Evolutionary conservation across 225 moss, liverwort and hornwort species (phyloP).

Genomic region (Takakia lepidozioides): DNA sequence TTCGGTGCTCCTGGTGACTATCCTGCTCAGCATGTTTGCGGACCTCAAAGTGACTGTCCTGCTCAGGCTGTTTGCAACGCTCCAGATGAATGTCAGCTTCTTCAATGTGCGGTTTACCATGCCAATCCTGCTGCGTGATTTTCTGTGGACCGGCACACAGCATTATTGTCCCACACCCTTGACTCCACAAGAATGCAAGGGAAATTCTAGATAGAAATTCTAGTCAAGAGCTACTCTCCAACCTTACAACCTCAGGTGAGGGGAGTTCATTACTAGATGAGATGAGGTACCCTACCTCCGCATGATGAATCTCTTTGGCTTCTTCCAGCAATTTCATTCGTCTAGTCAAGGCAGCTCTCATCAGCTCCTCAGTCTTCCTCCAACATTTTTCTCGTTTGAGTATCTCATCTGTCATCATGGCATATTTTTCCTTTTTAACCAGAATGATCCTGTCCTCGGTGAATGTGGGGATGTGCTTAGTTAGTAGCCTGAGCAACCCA

Average conservation of each 20-base stretch:
- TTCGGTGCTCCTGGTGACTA: constrained; percentile 13
- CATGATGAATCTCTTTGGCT: constrained; percentile 30
- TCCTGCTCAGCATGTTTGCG: constrained; percentile 19
- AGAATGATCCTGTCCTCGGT: too few relatives aligned
- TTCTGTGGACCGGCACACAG: background rate
- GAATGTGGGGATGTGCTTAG: too few relatives aligned
- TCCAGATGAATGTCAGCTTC: constrained; percentile 5
- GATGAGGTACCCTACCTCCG: constrained; percentile 13
- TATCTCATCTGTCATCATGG: constrained; percentile 55
- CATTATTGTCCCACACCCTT: background rate
- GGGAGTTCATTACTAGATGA: background rate
- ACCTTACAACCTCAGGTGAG: constrained; percentile 2
- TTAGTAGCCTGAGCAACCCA: too few relatives aligned
- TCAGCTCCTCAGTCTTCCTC: constrained; percentile 77
- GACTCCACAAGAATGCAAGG: background rate
- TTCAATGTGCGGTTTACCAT: constrained; percentile 2
- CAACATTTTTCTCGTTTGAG: constrained; percentile 61
- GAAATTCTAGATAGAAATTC: background rate
- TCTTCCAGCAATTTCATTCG: constrained; percentile 60
- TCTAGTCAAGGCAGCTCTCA: constrained; percentile 73
- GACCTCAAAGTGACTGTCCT: constrained; percentile 8
- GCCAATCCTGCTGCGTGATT: constrained; percentile 3
- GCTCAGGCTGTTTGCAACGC: constrained; percentile 8
- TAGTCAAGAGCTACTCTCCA: constrained; percentile 1
- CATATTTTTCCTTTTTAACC: too few relatives aligned